Evolutionary conservation across 2,329 filamentous ascomycete genomes (phyloP).

Genomic region (Aspergillus quadricinctus): DNA sequence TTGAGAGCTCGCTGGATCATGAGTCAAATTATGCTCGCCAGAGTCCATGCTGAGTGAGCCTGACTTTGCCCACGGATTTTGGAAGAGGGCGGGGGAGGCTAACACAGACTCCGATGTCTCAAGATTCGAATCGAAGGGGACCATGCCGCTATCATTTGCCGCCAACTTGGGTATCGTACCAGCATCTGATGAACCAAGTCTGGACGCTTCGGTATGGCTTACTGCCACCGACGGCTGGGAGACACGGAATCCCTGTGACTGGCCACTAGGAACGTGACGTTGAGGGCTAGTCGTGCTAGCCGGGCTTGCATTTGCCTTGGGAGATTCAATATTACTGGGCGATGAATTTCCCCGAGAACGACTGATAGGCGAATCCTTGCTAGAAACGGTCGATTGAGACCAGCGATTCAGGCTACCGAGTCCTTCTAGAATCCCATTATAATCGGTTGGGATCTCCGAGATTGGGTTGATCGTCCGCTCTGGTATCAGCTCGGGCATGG

Average conservation of each 20-base stretch:
- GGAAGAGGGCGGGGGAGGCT: slow-evolving; percentile 6
- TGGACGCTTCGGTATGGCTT: neutral
- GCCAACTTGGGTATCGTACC: slow-evolving; percentile 1
- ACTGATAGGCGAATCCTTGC: slow-evolving; percentile 29
- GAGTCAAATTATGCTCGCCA: neutral
- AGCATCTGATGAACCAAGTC: slow-evolving; percentile 1
- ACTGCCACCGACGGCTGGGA: slow-evolving; percentile 1
- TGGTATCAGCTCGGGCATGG: neutral
- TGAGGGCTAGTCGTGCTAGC: slow-evolving; percentile 5
- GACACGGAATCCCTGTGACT: slow-evolving; percentile 1
- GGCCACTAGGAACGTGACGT: slow-evolving; percentile 3
- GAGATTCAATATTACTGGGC: slow-evolving; percentile 15
- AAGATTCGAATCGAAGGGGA: slow-evolving; percentile 6
- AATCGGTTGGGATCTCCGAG: slow-evolving; percentile 11
- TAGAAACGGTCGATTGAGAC: slow-evolving; percentile 55
- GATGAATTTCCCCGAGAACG: slow-evolving; percentile 22
- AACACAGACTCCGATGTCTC: slow-evolving; percentile 17
- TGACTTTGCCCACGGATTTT: slow-evolving; percentile 9
- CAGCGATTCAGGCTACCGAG: slow-evolving; percentile 52
- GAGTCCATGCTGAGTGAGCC: neutral
- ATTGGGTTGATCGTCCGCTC: slow-evolving; percentile 3
- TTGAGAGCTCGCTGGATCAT: slow-evolving; percentile 12
- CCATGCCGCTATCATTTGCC: neutral
- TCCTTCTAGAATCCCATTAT: slow-evolving; percentile 38
- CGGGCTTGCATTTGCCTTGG: slow-evolving; percentile 11